Percentiles rank a stretch among this genome's conserved stretches.
phyloP scores from a whole-genome alignment of 305 asterid species.

The Fraxinus nigra region DNA sequence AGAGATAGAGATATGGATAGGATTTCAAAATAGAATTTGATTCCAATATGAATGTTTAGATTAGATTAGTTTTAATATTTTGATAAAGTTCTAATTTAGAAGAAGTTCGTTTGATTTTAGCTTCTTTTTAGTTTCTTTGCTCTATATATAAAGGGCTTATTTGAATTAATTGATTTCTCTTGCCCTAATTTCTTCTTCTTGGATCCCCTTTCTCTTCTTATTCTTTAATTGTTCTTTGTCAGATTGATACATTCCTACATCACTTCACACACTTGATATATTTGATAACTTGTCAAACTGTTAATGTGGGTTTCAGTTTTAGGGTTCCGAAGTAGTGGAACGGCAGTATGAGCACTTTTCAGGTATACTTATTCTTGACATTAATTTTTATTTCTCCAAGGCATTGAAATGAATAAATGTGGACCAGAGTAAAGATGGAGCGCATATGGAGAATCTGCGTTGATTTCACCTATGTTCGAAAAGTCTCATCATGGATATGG shows the following conservation, averaged over 20 bases:
- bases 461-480: neutral
- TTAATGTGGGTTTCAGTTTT: conserved; percentile 52
- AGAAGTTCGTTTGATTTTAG: neutral
- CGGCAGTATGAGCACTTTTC: conserved; percentile 74
- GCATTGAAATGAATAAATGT: neutral
- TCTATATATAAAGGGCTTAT: no score
- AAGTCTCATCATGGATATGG: neutral
- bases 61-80: no score
- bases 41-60: neutral
- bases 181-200: no score
- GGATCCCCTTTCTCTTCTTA: neutral
- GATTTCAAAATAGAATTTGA: neutral
- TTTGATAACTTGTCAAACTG: conserved; percentile 21
- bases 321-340: conserved; percentile 68
- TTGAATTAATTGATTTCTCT: no score
- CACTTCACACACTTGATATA: conserved; percentile 9
- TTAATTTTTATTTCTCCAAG: neutral
- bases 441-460: neutral
- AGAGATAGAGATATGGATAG: neutral
- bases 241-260: neutral
- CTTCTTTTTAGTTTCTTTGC: no score
- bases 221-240: neutral
- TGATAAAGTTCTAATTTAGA: neutral
- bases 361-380: conserved; percentile 37
- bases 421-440: neutral